Evolutionary conservation across 1,139 yeast genomes (phyloP).

Genomic region (Hyphopichia khmerensis): DNA sequence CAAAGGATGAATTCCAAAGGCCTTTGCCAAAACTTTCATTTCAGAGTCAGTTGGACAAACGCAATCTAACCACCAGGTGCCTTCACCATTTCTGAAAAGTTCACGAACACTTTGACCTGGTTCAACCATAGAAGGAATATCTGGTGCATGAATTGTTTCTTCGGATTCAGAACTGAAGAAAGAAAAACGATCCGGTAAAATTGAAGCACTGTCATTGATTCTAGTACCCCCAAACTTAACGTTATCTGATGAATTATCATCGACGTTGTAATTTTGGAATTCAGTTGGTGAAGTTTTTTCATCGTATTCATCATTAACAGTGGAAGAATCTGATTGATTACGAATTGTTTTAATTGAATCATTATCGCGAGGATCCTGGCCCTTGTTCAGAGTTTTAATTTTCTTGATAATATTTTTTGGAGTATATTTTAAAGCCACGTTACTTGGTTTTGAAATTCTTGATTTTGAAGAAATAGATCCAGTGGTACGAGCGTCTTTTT

Average conservation of each 20-base stretch:
- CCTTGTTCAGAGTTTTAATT: constrained; percentile 8
- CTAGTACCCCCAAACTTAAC: constrained; percentile 37
- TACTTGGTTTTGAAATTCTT: constrained; percentile 9
- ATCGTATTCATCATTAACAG: constrained; percentile 19
- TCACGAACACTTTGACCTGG: constrained; percentile 66
- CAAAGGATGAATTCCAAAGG: constrained; percentile 82
- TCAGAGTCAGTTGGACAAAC: constrained; percentile 68
- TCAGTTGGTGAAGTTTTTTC: constrained; percentile 9
- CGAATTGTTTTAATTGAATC: constrained; percentile 8
- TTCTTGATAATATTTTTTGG: constrained; percentile 40
- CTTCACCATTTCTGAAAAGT: constrained; percentile 60
- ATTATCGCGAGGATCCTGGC: constrained; percentile 1
- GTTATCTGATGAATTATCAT: constrained; percentile 20
- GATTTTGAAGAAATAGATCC: constrained; percentile 24
- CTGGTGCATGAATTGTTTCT: constrained; percentile 88
- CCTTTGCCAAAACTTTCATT: constrained; percentile 62
- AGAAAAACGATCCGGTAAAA: constrained; percentile 70
- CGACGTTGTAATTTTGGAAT: constrained; percentile 3
- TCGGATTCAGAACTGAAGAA: constrained; percentile 80
- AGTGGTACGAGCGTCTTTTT: constrained; percentile 17
- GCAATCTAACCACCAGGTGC: constrained; percentile 79
- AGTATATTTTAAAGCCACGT: constrained; percentile 64
- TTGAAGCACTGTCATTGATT: constrained; percentile 21
- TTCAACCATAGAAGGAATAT: constrained; percentile 68
- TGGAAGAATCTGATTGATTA: constrained; percentile 25